These are phyloP conservation scores for Pezicula radicicola DNA, from an alignment of 2,329 filamentous ascomycete genomes.

Conservation along the genomic window DNA sequence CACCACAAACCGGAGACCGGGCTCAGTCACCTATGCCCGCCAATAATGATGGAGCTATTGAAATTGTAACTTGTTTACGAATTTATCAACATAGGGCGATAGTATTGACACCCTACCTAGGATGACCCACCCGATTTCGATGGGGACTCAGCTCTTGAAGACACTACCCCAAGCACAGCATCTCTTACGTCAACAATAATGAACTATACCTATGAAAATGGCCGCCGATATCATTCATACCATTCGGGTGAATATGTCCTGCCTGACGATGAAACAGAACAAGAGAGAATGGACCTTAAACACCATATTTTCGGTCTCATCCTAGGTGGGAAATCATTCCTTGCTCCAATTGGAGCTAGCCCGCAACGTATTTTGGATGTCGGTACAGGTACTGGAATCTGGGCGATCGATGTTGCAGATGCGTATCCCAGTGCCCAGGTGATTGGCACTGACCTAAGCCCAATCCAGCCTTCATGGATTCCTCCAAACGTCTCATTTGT, in stretches of 20 bases:
- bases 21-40: too few species aligned
- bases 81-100: too few species aligned
- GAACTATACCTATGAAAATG: slow-evolving; percentile 42
- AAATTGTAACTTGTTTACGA: too few species aligned
- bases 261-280: slow-evolving; percentile 37
- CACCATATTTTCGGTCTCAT: slow-evolving; percentile 31
- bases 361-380: slow-evolving; percentile 32
- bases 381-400: slow-evolving; percentile 39
- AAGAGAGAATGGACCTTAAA: slow-evolving; percentile 24
- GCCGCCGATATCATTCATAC: slow-evolving; percentile 41
- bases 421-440: slow-evolving; percentile 50
- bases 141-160: not conserved
- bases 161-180: not conserved
- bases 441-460: slow-evolving; percentile 60
- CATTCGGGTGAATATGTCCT: slow-evolving; percentile 32
- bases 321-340: slow-evolving; percentile 10
- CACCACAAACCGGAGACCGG: too few species aligned
- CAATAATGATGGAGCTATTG: too few species aligned
- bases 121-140: not conserved
- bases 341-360: slow-evolving; percentile 9
- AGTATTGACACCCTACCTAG: too few species aligned
- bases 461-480: slow-evolving; percentile 57
- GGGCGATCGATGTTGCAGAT: slow-evolving; percentile 37
- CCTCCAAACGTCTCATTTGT: slow-evolving; percentile 61
- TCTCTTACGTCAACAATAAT: slow-evolving; percentile 39